Conservation (phyloP, 805 yeast species). For the Ogataea ganodermae region DNA sequence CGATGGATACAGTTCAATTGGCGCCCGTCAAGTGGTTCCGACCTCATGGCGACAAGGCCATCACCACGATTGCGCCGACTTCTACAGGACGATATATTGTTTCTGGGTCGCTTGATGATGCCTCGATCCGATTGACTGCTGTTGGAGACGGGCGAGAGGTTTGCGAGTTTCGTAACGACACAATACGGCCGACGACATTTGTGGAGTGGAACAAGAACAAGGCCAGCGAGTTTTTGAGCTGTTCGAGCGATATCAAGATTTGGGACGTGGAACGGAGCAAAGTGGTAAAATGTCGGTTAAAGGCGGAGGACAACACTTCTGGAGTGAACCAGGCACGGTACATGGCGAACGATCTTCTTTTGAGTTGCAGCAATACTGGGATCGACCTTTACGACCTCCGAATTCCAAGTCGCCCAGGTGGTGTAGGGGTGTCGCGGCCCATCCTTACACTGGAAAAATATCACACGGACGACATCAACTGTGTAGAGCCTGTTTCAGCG, state of each 20-base stretch:
- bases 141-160: conserved; percentile 1
- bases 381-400: conserved; percentile 19
- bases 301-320: not conserved
- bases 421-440: conserved; percentile 7
- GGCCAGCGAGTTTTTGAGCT: conserved; percentile 13
- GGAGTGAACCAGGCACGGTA: conserved; percentile 12
- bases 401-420: not conserved
- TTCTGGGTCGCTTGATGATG: conserved; percentile 13
- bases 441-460: conserved; percentile 11
- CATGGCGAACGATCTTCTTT: conserved; percentile 14
- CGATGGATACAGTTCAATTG: not conserved
- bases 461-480: conserved; percentile 21
- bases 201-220: conserved; percentile 10
- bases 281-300: not conserved
- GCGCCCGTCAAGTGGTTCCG: conserved; percentile 5
- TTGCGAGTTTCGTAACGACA: conserved; percentile 15
- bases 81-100: conserved; percentile 11
- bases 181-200: conserved; percentile 11
- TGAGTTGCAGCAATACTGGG: conserved; percentile 14
- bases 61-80: conserved; percentile 13
- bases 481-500: conserved; percentile 8
- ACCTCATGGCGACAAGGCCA: conserved; percentile 13
- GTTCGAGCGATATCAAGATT: conserved; percentile 20
- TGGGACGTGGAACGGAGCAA: conserved; percentile 17
- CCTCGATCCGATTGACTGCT: conserved; percentile 14